phyloP scores from a whole-genome alignment of 1,284 basidiomycete genomes.

The Cutaneotrichosporon sp. region DNA sequence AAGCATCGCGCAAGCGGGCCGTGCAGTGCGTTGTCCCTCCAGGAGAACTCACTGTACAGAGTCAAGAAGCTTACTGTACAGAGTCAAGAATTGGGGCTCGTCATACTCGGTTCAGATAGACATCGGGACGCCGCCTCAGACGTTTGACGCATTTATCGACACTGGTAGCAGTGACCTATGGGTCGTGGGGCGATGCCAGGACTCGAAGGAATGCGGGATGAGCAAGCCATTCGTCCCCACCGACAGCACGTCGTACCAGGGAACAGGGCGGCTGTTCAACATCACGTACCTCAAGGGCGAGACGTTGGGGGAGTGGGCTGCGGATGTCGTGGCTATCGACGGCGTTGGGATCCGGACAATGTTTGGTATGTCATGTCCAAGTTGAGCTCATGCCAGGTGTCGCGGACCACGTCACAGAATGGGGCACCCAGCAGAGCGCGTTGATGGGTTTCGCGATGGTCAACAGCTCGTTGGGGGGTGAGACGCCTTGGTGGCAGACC shows the following conservation, averaged over 20 bases:
- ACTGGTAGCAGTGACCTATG: constrained; percentile 61
- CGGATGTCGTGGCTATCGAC: not conserved
- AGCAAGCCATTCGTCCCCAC: constrained; percentile 21
- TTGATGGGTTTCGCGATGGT: not conserved
- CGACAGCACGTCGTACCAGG: constrained; percentile 34
- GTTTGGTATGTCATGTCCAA: not conserved
- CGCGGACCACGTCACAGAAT: not conserved
- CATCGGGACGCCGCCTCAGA: constrained; percentile 53
- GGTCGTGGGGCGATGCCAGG: constrained; percentile 41
- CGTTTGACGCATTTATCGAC: constrained; percentile 60
- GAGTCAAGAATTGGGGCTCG: constrained; percentile 41
- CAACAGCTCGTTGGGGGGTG: not conserved
- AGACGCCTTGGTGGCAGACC: not conserved
- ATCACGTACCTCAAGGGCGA: constrained; percentile 6
- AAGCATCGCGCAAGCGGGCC: not conserved
- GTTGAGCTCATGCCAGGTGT: not conserved
- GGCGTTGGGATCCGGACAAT: not conserved
- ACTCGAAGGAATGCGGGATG: constrained; percentile 23
- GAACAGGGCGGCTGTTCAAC: constrained; percentile 19
- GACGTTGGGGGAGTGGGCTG: not conserved
- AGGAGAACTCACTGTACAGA: constrained; percentile 21
- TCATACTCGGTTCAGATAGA: constrained; percentile 39
- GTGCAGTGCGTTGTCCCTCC: not conserved
- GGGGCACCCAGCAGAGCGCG: not conserved
- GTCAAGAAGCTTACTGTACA: constrained; percentile 17